Evolutionary conservation across 371 early-diverging fungal species (phyloP).

Genomic region (Cokeromyces recurvatus): DNA sequence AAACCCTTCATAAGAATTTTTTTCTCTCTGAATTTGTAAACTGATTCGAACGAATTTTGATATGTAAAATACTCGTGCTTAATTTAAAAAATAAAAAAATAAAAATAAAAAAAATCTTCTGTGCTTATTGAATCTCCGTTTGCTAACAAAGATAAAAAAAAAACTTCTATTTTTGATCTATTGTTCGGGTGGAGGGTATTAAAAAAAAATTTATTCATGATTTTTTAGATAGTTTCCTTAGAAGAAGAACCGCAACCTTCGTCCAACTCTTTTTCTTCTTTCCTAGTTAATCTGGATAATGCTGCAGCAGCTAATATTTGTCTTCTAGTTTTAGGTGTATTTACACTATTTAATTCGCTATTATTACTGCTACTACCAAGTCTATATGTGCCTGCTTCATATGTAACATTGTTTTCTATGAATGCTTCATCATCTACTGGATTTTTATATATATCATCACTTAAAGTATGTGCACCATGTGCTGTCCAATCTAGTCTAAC

Average conservation of each 20-base stretch:
- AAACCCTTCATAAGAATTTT: no score
- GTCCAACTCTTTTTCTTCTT: constrained; percentile 48
- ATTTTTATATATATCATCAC: constrained; percentile 31
- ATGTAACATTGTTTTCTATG: constrained; percentile 10
- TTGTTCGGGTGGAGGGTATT: no score
- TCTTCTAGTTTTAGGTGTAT: constrained; percentile 20
- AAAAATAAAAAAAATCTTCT: no score
- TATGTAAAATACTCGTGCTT: no score
- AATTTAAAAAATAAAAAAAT: no score
- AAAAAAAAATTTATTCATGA: no score
- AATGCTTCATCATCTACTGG: constrained; percentile 28
- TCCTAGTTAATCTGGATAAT: constrained; percentile 36
- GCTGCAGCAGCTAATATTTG: constrained; percentile 36
- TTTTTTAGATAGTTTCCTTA: no score
- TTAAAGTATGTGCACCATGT: constrained; percentile 42
- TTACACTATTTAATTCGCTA: background rate
- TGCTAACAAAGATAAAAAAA: no score
- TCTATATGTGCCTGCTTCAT: constrained; percentile 31
- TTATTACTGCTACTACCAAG: constrained; percentile 16
- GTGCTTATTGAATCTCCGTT: no score
- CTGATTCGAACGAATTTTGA: no score
- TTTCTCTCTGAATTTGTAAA: no score
- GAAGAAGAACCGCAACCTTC: constrained; percentile 44
- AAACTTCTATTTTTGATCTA: no score
- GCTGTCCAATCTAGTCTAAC: constrained; percentile 62